These are phyloP conservation scores for Suhomyces yuchorum DNA, from an alignment of 1,139 yeast genomes.

Conservation along the genomic window DNA sequence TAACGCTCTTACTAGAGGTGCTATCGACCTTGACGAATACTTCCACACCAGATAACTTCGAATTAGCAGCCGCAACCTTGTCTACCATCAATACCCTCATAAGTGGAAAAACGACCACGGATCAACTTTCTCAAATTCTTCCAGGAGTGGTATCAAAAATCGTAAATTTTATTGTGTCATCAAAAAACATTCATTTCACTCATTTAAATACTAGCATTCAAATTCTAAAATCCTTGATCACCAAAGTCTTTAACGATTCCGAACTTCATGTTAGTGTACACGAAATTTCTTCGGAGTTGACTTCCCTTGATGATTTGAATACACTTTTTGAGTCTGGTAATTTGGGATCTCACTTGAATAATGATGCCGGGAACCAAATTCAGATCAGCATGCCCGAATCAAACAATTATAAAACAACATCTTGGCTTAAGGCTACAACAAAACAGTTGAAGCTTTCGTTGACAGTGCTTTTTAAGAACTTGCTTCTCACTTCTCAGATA, in stretches of 20 bases:
- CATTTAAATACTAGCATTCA: constrained; percentile 25
- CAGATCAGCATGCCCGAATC: constrained; percentile 4
- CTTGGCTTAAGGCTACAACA: constrained; percentile 70
- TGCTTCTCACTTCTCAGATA: constrained; percentile 18
- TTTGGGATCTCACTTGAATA: constrained; percentile 11
- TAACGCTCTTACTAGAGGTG: constrained; percentile 26
- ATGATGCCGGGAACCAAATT: constrained; percentile 10
- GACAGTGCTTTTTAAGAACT: constrained; percentile 32
- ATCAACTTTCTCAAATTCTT: constrained; percentile 39
- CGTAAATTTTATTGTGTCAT: constrained; percentile 28
- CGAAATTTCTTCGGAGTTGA: neutral
- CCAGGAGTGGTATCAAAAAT: constrained; percentile 45
- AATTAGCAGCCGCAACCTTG: constrained; percentile 16
- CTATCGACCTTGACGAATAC: constrained; percentile 16
- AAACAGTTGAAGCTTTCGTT: constrained; percentile 57
- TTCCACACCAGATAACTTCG: constrained; percentile 21
- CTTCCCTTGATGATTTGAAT: constrained; percentile 20
- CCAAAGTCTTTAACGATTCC: constrained; percentile 34
- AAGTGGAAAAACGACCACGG: constrained; percentile 24
- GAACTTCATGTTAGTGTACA: constrained; percentile 21
- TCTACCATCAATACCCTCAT: constrained; percentile 20
- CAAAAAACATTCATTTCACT: constrained; percentile 30
- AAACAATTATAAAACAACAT: constrained; percentile 41
- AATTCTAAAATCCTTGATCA: constrained; percentile 35
- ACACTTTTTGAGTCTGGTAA: constrained; percentile 20